Conservation (phyloP, 129 eudicot genomes). For the Sambucus nigra region DNA sequence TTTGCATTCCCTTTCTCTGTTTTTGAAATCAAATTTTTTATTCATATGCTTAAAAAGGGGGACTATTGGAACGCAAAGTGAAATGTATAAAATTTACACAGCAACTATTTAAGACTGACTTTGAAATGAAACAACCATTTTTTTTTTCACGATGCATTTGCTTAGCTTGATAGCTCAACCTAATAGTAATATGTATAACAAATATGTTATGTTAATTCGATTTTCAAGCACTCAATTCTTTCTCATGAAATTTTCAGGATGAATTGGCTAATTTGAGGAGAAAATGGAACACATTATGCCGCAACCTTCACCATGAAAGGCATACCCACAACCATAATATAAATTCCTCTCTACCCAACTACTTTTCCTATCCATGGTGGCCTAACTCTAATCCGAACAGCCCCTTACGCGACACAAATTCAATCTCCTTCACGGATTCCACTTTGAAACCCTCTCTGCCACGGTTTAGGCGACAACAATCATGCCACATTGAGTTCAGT, state of each 20-base stretch:
- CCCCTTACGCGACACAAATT: constrained; percentile 19
- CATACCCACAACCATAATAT: constrained; percentile 22
- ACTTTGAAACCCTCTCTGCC: constrained; percentile 39
- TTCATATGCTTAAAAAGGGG: no score
- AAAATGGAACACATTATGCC: constrained; percentile 73
- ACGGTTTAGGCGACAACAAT: constrained; percentile 74
- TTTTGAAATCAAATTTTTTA: no score
- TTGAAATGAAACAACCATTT: no score
- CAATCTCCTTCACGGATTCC: constrained; percentile 43
- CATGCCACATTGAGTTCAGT: constrained; percentile 70
- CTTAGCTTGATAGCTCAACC: no score
- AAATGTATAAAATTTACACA: no score
- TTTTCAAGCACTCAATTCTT: no score
- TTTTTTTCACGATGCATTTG: no score
- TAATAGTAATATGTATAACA: no score
- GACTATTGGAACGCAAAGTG: no score
- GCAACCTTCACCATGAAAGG: constrained; percentile 57
- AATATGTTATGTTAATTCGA: no score
- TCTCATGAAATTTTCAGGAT: constrained; percentile 42
- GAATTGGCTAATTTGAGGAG: constrained; percentile 49
- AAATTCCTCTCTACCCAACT: constrained; percentile 17
- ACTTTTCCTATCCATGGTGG: constrained; percentile 46
- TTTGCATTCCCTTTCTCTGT: no score
- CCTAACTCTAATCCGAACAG: constrained; percentile 22
- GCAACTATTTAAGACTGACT: no score